Percentiles rank a stretch among this genome's conserved stretches.
Conservation (phyloP, 192 early-diverging fungal species). For the Lunasporangiospora selenospora region DNA sequence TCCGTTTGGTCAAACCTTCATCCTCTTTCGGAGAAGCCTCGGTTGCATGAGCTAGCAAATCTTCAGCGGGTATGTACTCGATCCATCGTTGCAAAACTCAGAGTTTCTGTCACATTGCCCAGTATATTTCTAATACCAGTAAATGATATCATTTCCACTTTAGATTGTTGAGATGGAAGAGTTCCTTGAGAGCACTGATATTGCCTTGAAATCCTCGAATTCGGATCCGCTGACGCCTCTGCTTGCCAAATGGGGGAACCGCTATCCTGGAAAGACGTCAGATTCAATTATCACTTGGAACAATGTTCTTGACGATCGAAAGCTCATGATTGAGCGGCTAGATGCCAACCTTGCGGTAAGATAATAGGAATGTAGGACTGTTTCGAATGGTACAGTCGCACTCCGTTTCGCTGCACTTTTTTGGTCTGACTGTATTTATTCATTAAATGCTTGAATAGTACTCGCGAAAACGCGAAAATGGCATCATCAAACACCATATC, state of each 20-base stretch:
- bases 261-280: slow-evolving; percentile 52
- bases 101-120: too few relatives aligned
- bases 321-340: slow-evolving; percentile 54
- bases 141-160: not conserved
- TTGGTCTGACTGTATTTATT: too few relatives aligned
- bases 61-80: slow-evolving; percentile 51
- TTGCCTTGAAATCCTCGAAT: slow-evolving; percentile 5
- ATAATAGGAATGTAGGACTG: too few relatives aligned
- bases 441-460: slow-evolving; percentile 11
- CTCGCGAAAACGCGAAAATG: slow-evolving; percentile 13
- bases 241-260: slow-evolving; percentile 34
- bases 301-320: slow-evolving; percentile 59
- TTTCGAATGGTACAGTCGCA: not conserved
- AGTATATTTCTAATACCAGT: too few relatives aligned
- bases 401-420: too few relatives aligned
- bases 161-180: slow-evolving; percentile 65
- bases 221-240: slow-evolving; percentile 20
- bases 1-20: slow-evolving; percentile 54
- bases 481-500: slow-evolving; percentile 27
- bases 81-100: too few relatives aligned
- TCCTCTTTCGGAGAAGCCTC: slow-evolving; percentile 52
- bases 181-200: slow-evolving; percentile 41
- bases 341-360: slow-evolving; percentile 21
- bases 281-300: slow-evolving; percentile 69
- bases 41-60: slow-evolving; percentile 44